Percentiles rank a stretch among this genome's conserved stretches.
phyloP scores from a whole-genome alignment of 495 filamentous ascomycete genomes.

The Viridothelium virens region DNA sequence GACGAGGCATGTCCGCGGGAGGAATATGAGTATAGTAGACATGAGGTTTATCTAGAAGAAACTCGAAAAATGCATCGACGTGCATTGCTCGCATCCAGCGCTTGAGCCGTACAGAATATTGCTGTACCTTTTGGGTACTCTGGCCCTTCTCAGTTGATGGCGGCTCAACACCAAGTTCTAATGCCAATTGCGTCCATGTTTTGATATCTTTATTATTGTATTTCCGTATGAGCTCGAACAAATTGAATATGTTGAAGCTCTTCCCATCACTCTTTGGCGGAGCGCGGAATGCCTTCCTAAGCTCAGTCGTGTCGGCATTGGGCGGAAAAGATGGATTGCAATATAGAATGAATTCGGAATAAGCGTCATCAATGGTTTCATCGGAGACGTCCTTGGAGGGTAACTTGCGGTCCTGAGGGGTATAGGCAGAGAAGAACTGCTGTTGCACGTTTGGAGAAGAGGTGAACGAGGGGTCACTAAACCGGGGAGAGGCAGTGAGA shows the following conservation, averaged over 20 bases:
- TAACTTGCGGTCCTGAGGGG: conserved; percentile 40
- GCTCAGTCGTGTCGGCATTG: conserved; percentile 43
- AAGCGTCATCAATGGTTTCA: conserved; percentile 76
- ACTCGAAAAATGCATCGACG: conserved; percentile 94
- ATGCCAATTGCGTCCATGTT: conserved; percentile 89
- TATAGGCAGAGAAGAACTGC: conserved; percentile 14
- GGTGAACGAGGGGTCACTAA: background rate
- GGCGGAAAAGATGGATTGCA: conserved; percentile 47
- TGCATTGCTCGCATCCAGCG: conserved; percentile 99
- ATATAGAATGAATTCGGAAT: conserved; percentile 81
- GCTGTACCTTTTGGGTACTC: conserved; percentile 93
- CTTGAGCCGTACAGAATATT: conserved; percentile 93
- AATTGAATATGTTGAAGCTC: conserved; percentile 72
- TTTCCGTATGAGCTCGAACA: conserved; percentile 76
- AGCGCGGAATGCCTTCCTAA: conserved; percentile 71
- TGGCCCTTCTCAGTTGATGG: conserved; percentile 79
- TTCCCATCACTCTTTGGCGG: conserved; percentile 92
- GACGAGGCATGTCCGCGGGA: conserved; percentile 48
- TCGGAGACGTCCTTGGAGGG: conserved; percentile 65
- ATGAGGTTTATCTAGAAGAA: conserved; percentile 70
- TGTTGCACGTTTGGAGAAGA: background rate
- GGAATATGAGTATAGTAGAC: conserved; percentile 81
- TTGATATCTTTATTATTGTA: conserved; percentile 85
- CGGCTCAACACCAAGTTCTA: conserved; percentile 82
- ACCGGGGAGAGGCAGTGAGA: background rate